phyloP scores from a whole-genome alignment of 495 filamentous ascomycete species.

The Aspergillus egyptiacus region DNA sequence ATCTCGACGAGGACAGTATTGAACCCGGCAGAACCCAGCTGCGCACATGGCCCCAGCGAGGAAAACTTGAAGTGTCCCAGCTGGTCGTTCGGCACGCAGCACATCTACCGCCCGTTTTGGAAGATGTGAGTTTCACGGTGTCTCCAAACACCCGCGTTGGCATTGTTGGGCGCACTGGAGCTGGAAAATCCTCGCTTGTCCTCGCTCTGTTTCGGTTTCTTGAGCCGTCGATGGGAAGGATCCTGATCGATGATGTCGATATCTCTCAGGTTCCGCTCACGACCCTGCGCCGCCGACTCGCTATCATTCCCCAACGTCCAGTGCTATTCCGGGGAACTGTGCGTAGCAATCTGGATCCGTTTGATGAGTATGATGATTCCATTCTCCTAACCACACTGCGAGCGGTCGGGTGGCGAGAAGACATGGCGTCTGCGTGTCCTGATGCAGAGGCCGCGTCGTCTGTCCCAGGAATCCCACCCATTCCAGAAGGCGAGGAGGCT shows the following conservation, averaged over 20 bases:
- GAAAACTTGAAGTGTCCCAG: constrained; percentile 57
- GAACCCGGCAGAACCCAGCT: constrained; percentile 44
- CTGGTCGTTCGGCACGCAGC: constrained; percentile 62
- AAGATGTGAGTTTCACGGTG: constrained; percentile 57
- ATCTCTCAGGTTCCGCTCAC: constrained; percentile 41
- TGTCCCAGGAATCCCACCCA: too few relatives aligned
- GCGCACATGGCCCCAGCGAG: constrained; percentile 65
- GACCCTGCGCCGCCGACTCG: constrained; percentile 44
- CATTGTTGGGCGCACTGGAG: constrained; percentile 58
- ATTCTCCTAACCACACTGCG: too few relatives aligned
- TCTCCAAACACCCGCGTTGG: constrained; percentile 60
- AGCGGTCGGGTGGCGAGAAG: too few relatives aligned
- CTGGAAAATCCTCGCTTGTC: constrained; percentile 42
- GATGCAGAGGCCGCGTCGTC: too few relatives aligned
- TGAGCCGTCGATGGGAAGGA: constrained; percentile 34
- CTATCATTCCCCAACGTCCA: constrained; percentile 51
- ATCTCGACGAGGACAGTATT: too few relatives aligned
- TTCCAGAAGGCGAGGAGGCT: too few relatives aligned
- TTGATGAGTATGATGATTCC: constrained; percentile 54
- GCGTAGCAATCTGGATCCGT: constrained; percentile 46
- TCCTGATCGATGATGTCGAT: constrained; percentile 48
- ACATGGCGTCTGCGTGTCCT: too few relatives aligned
- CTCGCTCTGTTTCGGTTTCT: constrained; percentile 47
- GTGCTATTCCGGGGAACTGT: constrained; percentile 50
- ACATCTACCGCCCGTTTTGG: constrained; percentile 62